Conservation (phyloP, 306 rosid genomes). For the Crataegus laevigata region DNA sequence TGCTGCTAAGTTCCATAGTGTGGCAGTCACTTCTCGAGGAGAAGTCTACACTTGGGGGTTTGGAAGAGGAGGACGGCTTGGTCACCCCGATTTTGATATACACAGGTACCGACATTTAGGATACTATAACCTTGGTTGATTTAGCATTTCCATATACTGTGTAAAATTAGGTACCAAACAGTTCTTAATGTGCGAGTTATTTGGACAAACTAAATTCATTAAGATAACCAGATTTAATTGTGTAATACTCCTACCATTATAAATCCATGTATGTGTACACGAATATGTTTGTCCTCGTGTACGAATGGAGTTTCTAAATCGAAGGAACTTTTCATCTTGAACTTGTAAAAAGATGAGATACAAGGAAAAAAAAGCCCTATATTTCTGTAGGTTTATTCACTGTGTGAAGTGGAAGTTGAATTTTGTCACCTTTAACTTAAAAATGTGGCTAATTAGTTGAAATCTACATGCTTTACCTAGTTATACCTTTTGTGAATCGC, state of each 20-base stretch:
- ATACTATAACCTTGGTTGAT: not conserved
- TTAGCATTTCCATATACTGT: not conserved
- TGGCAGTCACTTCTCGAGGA: slow-evolving; percentile 73
- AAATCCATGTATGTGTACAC: not conserved
- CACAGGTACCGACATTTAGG: slow-evolving; percentile 54
- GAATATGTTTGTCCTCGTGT: not conserved
- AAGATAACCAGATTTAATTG: not conserved
- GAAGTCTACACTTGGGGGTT: slow-evolving; percentile 95
- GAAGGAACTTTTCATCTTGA: not conserved
- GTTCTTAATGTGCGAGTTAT: not conserved
- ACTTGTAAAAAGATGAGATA: not conserved
- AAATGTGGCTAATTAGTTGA: not conserved
- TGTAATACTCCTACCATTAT: not conserved
- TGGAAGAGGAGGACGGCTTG: slow-evolving; percentile 97
- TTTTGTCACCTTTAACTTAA: too few species aligned
- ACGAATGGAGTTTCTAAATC: not conserved
- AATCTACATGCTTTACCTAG: not conserved
- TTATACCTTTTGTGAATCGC: slow-evolving; percentile 7
- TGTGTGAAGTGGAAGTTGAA: not conserved
- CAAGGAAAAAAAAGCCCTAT: not conserved
- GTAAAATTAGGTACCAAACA: not conserved
- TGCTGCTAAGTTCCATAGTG: slow-evolving; percentile 91
- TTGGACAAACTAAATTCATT: not conserved
- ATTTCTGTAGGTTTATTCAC: not conserved
- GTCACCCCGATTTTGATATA: slow-evolving; percentile 96